Evolutionary conservation across 805 yeast species (phyloP), one percentile per base, ranked within the genome.

Genomic region (Saccharomycopsis capsularis): DNA sequence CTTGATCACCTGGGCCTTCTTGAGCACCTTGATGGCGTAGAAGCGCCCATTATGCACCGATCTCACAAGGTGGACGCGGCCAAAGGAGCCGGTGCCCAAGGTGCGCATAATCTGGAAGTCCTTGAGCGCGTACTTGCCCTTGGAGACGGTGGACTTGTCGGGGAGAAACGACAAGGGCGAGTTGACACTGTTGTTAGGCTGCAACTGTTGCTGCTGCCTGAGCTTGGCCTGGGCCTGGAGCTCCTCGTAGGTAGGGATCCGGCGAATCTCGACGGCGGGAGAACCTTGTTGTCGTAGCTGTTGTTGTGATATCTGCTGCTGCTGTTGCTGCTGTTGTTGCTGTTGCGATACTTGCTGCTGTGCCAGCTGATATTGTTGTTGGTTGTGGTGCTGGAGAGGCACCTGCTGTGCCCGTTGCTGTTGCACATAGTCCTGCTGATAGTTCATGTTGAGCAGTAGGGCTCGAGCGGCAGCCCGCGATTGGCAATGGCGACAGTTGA

Each of bases 21-120:
- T 83, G 57, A 90, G 75, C 23, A 85, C 95, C 63, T 90, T 90
- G 68, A 90, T 81, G n/a, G 97, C 97, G 62, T 90, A 90, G 64
- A 77, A 90, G 37, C 96, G 75, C 22, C 93, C 89, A 66, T 90
- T 90, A 67, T 90, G 96, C 30, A 85, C 85, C 3, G 90, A 81
- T 37, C 93, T 72, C 3, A 87, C 95, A 49, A 90, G 68, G 66
- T 90, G 97, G 40, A 90, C 97, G 53, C 97, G 74, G 22, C 97
- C 97, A 69, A 90, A 90, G 2, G 96, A 89, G 1, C 97, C 97
- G 0, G 97, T 90, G 1, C 97, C 97, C 50, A 90, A 70, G 4
- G 97, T 90, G 56, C 96, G 75, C 73, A 85, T 74, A 52, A 89
- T 81, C 56, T 81, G 83, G 62, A 90, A 90, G 68, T 90, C 97